These are phyloP conservation scores for Sporobolus alterniflorus DNA, from an alignment of 202 grass and related monocot species.

Conservation along the genomic window DNA sequence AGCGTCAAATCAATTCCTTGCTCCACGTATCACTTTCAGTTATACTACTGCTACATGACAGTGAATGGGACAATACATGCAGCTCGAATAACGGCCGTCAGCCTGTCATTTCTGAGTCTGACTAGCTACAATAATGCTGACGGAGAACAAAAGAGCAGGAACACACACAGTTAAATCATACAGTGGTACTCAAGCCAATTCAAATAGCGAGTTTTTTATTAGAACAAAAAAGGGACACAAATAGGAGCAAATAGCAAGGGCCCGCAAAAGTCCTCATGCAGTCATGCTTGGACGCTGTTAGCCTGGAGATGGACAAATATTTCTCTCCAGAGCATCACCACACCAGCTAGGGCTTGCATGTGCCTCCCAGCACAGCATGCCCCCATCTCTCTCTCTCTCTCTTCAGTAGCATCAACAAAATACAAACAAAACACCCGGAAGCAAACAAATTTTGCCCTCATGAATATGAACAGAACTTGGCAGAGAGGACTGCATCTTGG, in stretches of 20 bases:
- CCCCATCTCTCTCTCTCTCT: slow-evolving; percentile 3
- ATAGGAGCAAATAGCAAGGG: slow-evolving; percentile 56
- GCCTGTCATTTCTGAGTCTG: neutral
- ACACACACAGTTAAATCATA: neutral
- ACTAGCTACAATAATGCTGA: slow-evolving; percentile 7
- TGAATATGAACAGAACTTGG: slow-evolving; percentile 64
- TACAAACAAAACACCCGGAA: slow-evolving; percentile 58
- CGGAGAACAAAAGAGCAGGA: neutral
- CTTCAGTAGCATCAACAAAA: slow-evolving; percentile 52
- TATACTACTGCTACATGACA: neutral
- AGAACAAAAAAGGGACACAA: slow-evolving; percentile 29
- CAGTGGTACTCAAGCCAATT: slow-evolving; percentile 5
- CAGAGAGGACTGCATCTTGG: slow-evolving; percentile 44
- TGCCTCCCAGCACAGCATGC: slow-evolving; percentile 57
- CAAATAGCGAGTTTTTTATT: slow-evolving; percentile 57
- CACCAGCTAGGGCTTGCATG: slow-evolving; percentile 46
- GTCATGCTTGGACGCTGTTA: slow-evolving; percentile 64
- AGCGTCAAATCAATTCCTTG: neutral
- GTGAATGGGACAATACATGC: neutral
- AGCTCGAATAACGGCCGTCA: neutral
- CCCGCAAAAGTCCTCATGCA: slow-evolving; percentile 61
- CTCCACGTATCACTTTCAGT: slow-evolving; percentile 3
- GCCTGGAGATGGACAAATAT: slow-evolving; percentile 77
- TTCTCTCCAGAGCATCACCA: slow-evolving; percentile 60
- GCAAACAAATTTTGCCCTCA: slow-evolving; percentile 56